Evolutionary conservation across 768 basidiomycete genomes (phyloP).

Genomic region (Bullera alba): DNA sequence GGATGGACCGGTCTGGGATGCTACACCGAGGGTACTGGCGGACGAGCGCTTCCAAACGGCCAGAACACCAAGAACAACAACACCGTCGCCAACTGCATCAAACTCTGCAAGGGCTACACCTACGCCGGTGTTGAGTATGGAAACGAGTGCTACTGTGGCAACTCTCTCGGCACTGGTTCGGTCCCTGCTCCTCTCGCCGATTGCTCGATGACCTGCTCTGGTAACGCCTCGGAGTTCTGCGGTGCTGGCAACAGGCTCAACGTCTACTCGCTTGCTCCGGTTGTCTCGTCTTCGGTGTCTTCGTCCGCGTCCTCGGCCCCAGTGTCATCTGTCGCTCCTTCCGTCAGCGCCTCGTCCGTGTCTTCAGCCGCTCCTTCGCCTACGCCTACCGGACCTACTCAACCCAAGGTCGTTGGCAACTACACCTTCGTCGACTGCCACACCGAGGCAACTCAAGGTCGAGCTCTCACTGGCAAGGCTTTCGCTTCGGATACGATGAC

Average conservation of each 20-base stretch:
- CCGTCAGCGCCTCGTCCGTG: too few species aligned
- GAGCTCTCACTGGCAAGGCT: neutral
- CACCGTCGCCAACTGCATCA: neutral
- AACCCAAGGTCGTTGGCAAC: neutral
- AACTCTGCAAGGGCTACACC: neutral
- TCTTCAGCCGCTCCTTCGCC: too few species aligned
- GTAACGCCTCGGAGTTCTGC: slow-evolving; percentile 42
- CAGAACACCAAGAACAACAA: neutral
- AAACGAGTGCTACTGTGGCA: neutral
- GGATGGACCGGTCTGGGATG: slow-evolving; percentile 24
- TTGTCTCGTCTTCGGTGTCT: neutral
- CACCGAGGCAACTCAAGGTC: too few species aligned
- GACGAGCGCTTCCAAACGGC: neutral
- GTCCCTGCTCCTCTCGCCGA: slow-evolving; percentile 20
- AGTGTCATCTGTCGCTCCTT: too few species aligned
- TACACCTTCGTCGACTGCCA: slow-evolving; percentile 5
- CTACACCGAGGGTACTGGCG: neutral
- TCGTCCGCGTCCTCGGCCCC: neutral
- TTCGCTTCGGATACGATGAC: neutral
- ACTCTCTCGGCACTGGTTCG: neutral
- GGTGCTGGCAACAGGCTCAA: slow-evolving; percentile 28
- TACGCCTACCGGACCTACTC: neutral
- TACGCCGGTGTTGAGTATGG: neutral
- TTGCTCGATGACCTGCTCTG: slow-evolving; percentile 71
- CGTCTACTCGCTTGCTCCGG: neutral